Evolutionary conservation across 441 rosid genomes (phyloP), one percentile per base, ranked within the genome.

Genomic region (Pelargonium fulgidum): DNA sequence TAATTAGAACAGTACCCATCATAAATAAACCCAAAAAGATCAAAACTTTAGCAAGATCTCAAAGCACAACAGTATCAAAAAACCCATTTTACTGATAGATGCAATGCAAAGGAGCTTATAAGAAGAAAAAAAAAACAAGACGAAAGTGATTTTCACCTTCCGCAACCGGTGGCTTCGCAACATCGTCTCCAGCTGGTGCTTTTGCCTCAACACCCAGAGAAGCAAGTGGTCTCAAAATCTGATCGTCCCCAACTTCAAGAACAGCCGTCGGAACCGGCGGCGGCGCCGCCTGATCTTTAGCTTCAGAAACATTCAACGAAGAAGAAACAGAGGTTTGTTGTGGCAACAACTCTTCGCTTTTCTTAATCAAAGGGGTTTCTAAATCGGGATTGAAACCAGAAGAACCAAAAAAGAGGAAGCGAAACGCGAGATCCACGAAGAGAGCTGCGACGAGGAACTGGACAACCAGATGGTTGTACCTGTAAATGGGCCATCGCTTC

Each of bases 391-490:
- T 71, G 64, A 86, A 79, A 36, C 79, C 87, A 41, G 69, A 17
- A 24, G 85, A 85, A 66, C 81, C 81, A 70, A 75, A 72, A 36
- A 76, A 78, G 78, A 89, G 75, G 66, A 91, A 78, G 70, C 86
- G 76, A 68, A 90, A 81, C 65, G 84, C 90, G 54, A 90, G 70
- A 82, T 82, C 85, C 44, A 81, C 47, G 26, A 86, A 74, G 29
- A 94, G 78, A 75, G 81, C 16, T 14, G 81, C 75, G 36, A 84
- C 75, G 16, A 78, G 79, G 39, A 92, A 73, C 83, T 84, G 90
- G 58, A 87, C 71, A 22, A 88, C 62, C 72, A 85, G 72, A 70
- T 85, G 79, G 70, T 78, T 79, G 72, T 82, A 78, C 80, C 75
- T 81, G 76, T 67, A 79, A 33, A 68, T 58, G 11, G 87, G 75